These are phyloP conservation scores for Penicillium sp. DNA, from an alignment of 2,329 filamentous ascomycete genomes.

Conservation along the genomic window DNA sequence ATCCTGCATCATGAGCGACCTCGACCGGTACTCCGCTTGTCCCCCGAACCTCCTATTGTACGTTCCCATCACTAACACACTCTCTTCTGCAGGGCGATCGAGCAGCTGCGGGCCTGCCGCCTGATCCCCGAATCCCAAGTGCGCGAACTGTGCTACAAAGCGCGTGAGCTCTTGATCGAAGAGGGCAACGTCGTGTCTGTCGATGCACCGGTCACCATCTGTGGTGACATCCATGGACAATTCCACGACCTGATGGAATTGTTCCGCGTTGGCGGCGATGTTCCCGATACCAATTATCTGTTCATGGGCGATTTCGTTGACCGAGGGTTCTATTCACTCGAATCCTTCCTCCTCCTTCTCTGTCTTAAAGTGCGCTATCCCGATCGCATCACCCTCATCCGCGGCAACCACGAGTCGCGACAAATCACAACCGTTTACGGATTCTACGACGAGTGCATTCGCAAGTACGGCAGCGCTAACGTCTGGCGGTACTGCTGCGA, in stretches of 20 bases:
- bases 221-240: constrained; percentile 93
- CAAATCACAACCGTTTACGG: constrained; percentile 97
- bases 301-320: constrained; percentile 99
- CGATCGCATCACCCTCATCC: constrained; percentile 91
- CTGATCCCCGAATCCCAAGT: constrained; percentile 95
- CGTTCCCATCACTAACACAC: constrained; percentile 11
- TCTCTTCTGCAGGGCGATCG: constrained; percentile 66
- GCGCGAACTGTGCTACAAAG: constrained; percentile 94
- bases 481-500: constrained; percentile 98
- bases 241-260: constrained; percentile 97
- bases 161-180: constrained; percentile 90
- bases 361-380: constrained; percentile 97
- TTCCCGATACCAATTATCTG: constrained; percentile 91
- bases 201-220: constrained; percentile 92
- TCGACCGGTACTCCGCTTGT: constrained; percentile 66
- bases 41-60: neutral
- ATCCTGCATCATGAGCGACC: constrained; percentile 68
- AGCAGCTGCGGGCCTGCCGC: constrained; percentile 88
- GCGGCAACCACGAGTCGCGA: constrained; percentile 91
- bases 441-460: constrained; percentile 94
- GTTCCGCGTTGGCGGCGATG: constrained; percentile 86
- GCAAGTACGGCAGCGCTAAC: constrained; percentile 94
- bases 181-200: constrained; percentile 97
- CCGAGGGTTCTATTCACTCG: constrained; percentile 94
- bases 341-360: constrained; percentile 90